Conservation (phyloP, 2,329 filamentous ascomycete species). For the Trichoderma gracile region DNA sequence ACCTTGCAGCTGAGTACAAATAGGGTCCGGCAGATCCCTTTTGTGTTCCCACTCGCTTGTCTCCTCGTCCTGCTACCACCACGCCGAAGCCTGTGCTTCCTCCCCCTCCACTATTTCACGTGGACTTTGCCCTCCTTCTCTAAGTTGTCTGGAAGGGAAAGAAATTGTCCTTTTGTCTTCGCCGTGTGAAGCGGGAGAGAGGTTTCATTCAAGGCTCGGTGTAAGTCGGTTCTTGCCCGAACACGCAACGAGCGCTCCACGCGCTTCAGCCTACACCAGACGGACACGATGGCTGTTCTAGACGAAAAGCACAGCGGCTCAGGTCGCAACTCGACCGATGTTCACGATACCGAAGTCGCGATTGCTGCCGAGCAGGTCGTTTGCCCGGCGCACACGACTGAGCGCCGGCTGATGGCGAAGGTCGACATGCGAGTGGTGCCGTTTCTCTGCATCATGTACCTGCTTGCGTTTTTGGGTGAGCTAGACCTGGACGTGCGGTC, state of each 20-base stretch:
- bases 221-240: neutral
- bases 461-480: constrained; percentile 65
- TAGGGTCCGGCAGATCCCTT: constrained; percentile 22
- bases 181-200: neutral
- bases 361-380: constrained; percentile 23
- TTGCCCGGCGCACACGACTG: constrained; percentile 59
- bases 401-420: constrained; percentile 65
- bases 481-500: neutral
- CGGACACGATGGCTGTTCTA: constrained; percentile 27
- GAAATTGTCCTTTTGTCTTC: neutral
- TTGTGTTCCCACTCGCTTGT: constrained; percentile 14
- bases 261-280: neutral
- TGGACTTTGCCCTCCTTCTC: constrained; percentile 15
- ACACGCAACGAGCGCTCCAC: neutral
- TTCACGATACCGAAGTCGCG: constrained; percentile 8
- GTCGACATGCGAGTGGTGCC: constrained; percentile 73
- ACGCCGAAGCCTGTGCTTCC: constrained; percentile 18
- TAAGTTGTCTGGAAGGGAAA: neutral
- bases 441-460: constrained; percentile 70
- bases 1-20: constrained; percentile 18
- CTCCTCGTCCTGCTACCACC: constrained; percentile 4
- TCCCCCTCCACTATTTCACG: constrained; percentile 20
- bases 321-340: constrained; percentile 24
- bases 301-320: constrained; percentile 30
- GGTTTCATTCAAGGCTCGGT: neutral